Percentiles rank a stretch among this genome's conserved stretches.
These are phyloP conservation scores for Castanopsis chinensis DNA, from an alignment of 306 rosid genomes.

Conservation along the genomic window DNA sequence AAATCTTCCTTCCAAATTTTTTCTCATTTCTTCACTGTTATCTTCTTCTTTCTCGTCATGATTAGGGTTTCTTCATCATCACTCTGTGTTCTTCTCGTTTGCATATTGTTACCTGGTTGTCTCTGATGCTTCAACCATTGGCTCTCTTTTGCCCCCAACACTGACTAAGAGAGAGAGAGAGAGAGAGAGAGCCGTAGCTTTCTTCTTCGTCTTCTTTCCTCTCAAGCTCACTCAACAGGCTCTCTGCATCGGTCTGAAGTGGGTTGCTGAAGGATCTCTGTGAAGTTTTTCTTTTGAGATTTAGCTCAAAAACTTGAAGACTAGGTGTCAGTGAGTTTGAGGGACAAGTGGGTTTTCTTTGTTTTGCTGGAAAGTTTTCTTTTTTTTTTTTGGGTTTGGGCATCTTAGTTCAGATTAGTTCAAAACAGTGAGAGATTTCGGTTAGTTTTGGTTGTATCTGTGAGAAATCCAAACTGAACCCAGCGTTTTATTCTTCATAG, in stretches of 20 bases:
- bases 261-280: background rate
- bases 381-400: too few relatives aligned
- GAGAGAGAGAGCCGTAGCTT: slow-evolving; percentile 2
- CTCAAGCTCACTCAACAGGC: background rate
- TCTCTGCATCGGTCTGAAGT: background rate
- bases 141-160: background rate
- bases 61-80: background rate
- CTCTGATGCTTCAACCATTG: background rate
- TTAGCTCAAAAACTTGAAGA: background rate
- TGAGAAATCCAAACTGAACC: background rate
- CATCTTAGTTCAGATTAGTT: background rate
- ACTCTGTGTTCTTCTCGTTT: background rate
- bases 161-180: background rate
- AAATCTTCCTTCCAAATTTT: background rate
- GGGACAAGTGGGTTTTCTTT: background rate
- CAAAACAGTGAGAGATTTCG: slow-evolving; percentile 6
- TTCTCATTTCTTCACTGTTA: background rate
- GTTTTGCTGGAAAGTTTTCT: background rate
- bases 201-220: background rate
- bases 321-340: background rate
- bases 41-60: background rate
- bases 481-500: background rate
- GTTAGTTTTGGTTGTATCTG: slow-evolving; percentile 17
- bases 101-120: background rate
- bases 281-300: background rate